These are phyloP conservation scores for Hibiscus tridactylites DNA, from an alignment of 345 rosid genomes.

Conservation along the genomic window DNA sequence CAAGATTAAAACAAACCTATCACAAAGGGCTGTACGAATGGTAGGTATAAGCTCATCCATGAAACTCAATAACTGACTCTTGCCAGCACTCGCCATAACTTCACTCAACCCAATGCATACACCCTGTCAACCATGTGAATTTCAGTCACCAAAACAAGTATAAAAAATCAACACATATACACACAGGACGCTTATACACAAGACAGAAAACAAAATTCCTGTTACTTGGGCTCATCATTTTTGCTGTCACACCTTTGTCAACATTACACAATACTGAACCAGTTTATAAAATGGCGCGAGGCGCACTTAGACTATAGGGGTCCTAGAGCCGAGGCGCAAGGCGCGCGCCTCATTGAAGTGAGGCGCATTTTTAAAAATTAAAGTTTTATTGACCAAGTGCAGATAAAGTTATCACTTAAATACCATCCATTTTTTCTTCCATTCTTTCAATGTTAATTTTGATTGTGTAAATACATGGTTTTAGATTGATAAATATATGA, in stretches of 20 bases:
- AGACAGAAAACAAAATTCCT: background rate
- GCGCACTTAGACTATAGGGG: too few relatives aligned
- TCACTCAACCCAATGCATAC: slow-evolving; percentile 97
- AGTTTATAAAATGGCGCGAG: too few relatives aligned
- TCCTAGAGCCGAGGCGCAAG: too few relatives aligned
- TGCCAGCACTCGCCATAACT: slow-evolving; percentile 98
- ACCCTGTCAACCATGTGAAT: slow-evolving; percentile 46
- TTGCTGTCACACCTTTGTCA: background rate
- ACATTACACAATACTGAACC: background rate
- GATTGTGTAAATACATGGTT: too few relatives aligned
- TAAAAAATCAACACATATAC: background rate
- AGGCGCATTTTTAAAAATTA: too few relatives aligned
- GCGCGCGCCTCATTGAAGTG: too few relatives aligned
- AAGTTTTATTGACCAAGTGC: too few relatives aligned
- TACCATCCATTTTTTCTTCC: too few relatives aligned
- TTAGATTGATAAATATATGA: too few relatives aligned
- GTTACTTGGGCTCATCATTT: background rate
- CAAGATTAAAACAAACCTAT: slow-evolving; percentile 42
- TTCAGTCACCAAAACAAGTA: slow-evolving; percentile 5
- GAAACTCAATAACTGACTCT: slow-evolving; percentile 79
- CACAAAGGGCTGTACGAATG: slow-evolving; percentile 92
- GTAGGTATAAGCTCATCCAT: slow-evolving; percentile 96
- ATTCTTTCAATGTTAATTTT: too few relatives aligned
- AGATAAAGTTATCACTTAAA: too few relatives aligned
- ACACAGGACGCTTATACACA: background rate